Conservation (phyloP, 1,139 yeast species). For the Taphrina pruni region DNA sequence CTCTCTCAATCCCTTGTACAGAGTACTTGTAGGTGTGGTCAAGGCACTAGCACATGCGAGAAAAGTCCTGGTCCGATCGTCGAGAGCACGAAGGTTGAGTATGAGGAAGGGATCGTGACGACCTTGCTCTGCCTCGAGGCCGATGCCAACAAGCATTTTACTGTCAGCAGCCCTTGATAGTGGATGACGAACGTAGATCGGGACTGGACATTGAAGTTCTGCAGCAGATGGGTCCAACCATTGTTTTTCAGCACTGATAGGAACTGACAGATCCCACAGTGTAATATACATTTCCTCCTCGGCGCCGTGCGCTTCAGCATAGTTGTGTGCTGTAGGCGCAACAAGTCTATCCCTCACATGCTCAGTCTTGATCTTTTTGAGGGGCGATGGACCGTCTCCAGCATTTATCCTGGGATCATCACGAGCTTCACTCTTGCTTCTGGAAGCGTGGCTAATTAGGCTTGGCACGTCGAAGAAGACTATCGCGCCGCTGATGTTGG, state of each 20-base stretch:
- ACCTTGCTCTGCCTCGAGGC: background rate
- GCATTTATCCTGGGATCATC: too few relatives aligned
- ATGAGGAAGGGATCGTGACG: background rate
- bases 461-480: too few relatives aligned
- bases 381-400: too few relatives aligned
- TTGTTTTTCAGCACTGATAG: background rate
- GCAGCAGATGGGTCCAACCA: background rate
- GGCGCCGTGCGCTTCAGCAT: background rate
- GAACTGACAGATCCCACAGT: background rate
- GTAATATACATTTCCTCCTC: background rate
- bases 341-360: background rate
- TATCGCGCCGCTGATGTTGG: too few relatives aligned
- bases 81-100: background rate
- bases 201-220: background rate
- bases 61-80: background rate
- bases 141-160: background rate
- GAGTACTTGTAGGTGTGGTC: background rate
- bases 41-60: constrained; percentile 2
- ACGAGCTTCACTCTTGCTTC: too few relatives aligned
- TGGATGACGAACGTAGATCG: constrained; percentile 1
- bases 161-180: background rate
- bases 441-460: too few relatives aligned
- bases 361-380: background rate
- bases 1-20: background rate
- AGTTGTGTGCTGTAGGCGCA: background rate